Evolutionary conservation across 2,329 filamentous ascomycete species (phyloP), one percentile per base, ranked within the genome.

Genomic region (Fusarium sp.): DNA sequence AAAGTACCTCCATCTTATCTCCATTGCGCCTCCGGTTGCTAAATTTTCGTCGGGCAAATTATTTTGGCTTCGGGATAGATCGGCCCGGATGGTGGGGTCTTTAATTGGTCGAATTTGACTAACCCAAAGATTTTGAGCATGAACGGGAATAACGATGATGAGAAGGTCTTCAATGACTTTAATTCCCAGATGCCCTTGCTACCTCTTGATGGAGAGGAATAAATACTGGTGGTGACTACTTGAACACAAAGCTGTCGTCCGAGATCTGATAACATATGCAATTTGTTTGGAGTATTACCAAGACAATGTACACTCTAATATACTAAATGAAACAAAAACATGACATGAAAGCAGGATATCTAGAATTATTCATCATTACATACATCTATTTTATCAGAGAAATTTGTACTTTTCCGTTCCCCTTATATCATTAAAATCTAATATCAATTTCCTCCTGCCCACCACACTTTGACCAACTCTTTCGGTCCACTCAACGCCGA

Each of bases 381-480:
- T 59, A 28, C 33, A 55, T 70, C 30, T 62, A 57, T 30, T 63
- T 33, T 49, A 63, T 52, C 40, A 69, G 52, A 44, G 23, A 47
- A 47, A 15, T 50, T 52, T 69, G 38, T 67, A 63, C 57, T 69
- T 69, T 69, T 63, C 49, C 42, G n/a, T n/a, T 53, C 23, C 49
- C 44, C 33, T 26, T 62, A 44, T 62, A 44, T 23, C 51, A 51
- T 47, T 40, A 49, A 36, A 31, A 20, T 13, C 46, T 38, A 67
- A 40, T 18, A 40, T 51, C 23, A 50, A 28, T 51, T 33, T 15
- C 69, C 46, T n/a, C 69, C 46, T 16, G 69, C 61, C 72, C 72
- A 74, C 72, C 72, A 74, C 34, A 74, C 72, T 56, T 74, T 74
- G 31, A 73, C 72, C 53, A 73, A 52, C 69, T 73, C 71, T 31